A percentile compares a stretch with the other conserved stretches of the same genome.
These are phyloP conservation scores for Pharus latifolius DNA, from an alignment of 176 grass and related monocot genomes.

Conservation along the genomic window DNA sequence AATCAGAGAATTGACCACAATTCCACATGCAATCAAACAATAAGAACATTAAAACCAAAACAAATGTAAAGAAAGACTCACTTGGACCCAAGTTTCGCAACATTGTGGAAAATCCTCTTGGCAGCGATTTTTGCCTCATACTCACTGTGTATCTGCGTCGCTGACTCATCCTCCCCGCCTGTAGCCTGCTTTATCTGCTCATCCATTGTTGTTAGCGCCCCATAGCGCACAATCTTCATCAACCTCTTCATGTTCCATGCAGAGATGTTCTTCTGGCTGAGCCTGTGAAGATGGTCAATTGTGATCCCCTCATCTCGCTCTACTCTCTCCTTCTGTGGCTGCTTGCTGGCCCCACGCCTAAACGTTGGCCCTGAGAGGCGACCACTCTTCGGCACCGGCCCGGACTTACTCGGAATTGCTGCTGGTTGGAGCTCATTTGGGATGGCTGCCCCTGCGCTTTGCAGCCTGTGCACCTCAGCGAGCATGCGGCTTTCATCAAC, in stretches of 20 bases:
- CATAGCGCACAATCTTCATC: slow-evolving; percentile 81
- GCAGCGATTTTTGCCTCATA: slow-evolving; percentile 83
- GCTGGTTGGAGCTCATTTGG: slow-evolving; percentile 47
- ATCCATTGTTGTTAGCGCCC: slow-evolving; percentile 68
- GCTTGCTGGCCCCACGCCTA: slow-evolving; percentile 20
- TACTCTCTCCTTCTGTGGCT: slow-evolving; percentile 41
- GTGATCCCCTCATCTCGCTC: slow-evolving; percentile 59
- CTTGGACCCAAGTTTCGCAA: slow-evolving; percentile 63
- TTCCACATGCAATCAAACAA: no score
- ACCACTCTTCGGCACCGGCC: slow-evolving; percentile 21
- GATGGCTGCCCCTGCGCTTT: slow-evolving; percentile 56
- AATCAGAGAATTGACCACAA: no score
- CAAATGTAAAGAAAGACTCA: slow-evolving; percentile 10
- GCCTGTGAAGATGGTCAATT: slow-evolving; percentile 76
- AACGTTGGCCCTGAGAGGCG: slow-evolving; percentile 26
- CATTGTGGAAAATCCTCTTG: slow-evolving; percentile 82
- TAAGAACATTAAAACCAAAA: not conserved
- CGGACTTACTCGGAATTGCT: slow-evolving; percentile 25
- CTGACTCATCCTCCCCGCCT: slow-evolving; percentile 45
- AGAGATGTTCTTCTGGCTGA: slow-evolving; percentile 89
- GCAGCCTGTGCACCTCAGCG: slow-evolving; percentile 69
- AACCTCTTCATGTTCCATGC: slow-evolving; percentile 97
- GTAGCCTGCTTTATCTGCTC: slow-evolving; percentile 42
- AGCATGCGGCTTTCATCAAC: slow-evolving; percentile 66
- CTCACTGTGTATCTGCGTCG: slow-evolving; percentile 72